A percentile compares a stretch with the other conserved stretches of the same genome.
phyloP scores from a whole-genome alignment of 2,329 filamentous ascomycete genomes.

The Claviceps humidiphila region DNA sequence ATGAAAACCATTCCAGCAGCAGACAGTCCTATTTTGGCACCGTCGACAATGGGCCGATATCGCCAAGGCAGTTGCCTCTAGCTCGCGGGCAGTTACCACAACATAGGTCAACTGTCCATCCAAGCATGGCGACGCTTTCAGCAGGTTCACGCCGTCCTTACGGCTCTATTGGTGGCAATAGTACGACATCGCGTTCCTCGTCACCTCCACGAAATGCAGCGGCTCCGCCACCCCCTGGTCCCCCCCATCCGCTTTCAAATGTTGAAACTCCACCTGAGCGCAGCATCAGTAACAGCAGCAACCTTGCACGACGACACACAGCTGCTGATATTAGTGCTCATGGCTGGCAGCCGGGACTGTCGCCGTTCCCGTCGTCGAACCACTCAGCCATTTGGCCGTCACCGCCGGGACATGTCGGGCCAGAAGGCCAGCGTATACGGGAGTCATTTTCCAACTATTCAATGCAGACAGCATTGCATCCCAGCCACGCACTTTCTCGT shows the following conservation, averaged over 20 bases:
- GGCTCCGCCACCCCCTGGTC: constrained; percentile 49
- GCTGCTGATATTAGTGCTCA: constrained; percentile 89
- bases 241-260: constrained; percentile 54
- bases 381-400: constrained; percentile 40
- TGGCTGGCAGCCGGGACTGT: constrained; percentile 54
- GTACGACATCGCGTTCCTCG: constrained; percentile 51
- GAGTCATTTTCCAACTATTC: constrained; percentile 46
- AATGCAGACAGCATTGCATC: constrained; percentile 29
- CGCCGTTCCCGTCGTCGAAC: constrained; percentile 50
- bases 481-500: constrained; percentile 31
- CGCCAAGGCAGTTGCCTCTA: constrained; percentile 67
- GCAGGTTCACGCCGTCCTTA: constrained; percentile 65
- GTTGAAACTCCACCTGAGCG: constrained; percentile 46
- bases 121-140: constrained; percentile 49
- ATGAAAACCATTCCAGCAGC: constrained; percentile 55
- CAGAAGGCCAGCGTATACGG: constrained; percentile 41
- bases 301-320: constrained; percentile 70
- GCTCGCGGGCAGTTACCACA: constrained; percentile 43
- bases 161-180: constrained; percentile 70
- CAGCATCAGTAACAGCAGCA: constrained; percentile 14
- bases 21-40: constrained; percentile 54
- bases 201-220: constrained; percentile 59
- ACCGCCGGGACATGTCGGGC: constrained; percentile 35
- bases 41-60: constrained; percentile 67
- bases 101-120: constrained; percentile 65